Base-by-base conservation (phyloP, 1,284 basidiomycete species). In the Ustilago xerochloae region DNA sequence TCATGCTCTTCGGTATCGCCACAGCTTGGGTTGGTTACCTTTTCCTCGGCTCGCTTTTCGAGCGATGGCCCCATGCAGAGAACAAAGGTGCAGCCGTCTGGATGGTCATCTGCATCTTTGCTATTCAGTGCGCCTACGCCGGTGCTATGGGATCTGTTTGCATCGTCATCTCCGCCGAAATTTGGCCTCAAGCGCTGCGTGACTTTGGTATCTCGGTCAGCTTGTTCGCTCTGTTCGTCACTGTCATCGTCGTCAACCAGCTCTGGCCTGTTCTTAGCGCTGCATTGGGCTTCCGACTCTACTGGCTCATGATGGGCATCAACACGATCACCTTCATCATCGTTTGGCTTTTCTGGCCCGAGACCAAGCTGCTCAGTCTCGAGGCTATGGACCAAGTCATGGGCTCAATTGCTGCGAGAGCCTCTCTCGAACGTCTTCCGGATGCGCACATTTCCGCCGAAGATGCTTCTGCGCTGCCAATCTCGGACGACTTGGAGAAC, bases 161-260 rank as follows among this genome's bases (percentile, higher is more conserved):
- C 35, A 36, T 36, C 35, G 35, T 36, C 35, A 36, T 36, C 35
- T 36, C 35, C 13, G 15, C 35, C 13, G 35, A 36, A 13, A 36
- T 36, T n/a, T 36, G 35, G 35, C 35, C 35, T 8, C 35, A 36
- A 16, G 35, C 35, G 35, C 35, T 36, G 15, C 35, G 35, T 36
- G 35, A 36, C 15, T 36, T 36, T 36, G 35, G 35, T 16, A 36
- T 36, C 35, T 36, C 35, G 35, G 18, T 36, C 35, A 36, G 35
- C 35, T 36, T 36, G 6, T n/a, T 36, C 35, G 35, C 13, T 36
- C 35, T 36, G 13, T 36, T 36, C 15, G 12, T 36, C 4, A 13
- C 35, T 13, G 54, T 56, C 28, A 56, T 56, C 29, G 28, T 56
- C 28, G 43, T 56, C 41, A 56, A 56, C 28, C 53, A 56, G 53